Base-by-base conservation (phyloP, 2,329 filamentous ascomycete genomes). In the Myriangium duriaei region DNA sequence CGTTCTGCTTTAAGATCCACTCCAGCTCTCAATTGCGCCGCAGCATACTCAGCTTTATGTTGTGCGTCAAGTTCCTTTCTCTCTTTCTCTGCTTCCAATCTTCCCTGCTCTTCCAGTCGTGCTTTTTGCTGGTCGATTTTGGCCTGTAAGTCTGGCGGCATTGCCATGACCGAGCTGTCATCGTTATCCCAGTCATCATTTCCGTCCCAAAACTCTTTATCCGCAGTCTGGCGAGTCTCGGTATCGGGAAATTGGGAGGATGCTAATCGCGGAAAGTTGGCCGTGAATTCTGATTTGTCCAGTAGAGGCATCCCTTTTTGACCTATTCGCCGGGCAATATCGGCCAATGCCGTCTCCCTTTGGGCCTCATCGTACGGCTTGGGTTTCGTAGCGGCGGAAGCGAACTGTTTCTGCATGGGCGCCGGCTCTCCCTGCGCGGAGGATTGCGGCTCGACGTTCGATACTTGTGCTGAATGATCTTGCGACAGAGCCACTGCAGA, bases 141-240 rank as follows among this genome's bases (percentile, higher is more conserved):
- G n/a, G 30, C 36, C 15, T 39, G 36, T 7, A 39, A 18, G n/a
- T 39, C 36, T 15, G 36, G 36, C 2, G 36, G 36, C 16, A 39
- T 14, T 24, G 30, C 30, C 7, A 30, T 19, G n/a, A 39, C 5
- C 7, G 7, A 7, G 21, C 21, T 26, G 12, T 39, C 36, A 4
- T 29, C 17, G 12, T 33, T 29, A 16, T 26, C 16, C 36, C 36
- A 39, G 14, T 32, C 29, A 13, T 29, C 30, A 4, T 16, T 32
- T 4, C 16, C 29, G 3, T 13, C 17, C 1, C 11, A 29, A 13
- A 15, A 17, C 9, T 16, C 5, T 3, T 12, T 16, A 3, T 29
- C 16, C 3, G 11, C 17, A 12, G 24, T 19, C 6, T 16, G 9
- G 6, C 3, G 11, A 9, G n/a, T 5, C 5, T 5, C 29, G 14